phyloP scores from a whole-genome alignment of 441 rosid genomes.

The Metrosideros polymorpha region DNA sequence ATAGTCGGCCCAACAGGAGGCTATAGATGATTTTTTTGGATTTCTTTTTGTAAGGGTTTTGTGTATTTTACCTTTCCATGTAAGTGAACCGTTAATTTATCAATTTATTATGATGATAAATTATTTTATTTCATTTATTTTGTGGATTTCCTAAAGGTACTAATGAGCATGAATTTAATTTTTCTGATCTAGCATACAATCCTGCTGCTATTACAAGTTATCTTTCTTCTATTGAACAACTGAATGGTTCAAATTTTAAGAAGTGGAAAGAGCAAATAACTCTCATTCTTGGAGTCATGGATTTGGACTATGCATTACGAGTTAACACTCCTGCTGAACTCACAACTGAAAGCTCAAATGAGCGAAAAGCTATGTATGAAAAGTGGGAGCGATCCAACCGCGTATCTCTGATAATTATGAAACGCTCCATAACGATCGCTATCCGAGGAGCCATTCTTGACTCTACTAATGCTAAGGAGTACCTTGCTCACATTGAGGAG shows the following conservation, averaged over 20 bases:
- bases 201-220: background rate
- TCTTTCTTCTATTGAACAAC: background rate
- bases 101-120: background rate
- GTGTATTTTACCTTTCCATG: background rate
- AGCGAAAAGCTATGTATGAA: too few species aligned
- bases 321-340: too few species aligned
- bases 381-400: too few species aligned
- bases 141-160: background rate
- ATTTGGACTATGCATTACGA: background rate
- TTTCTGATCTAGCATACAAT: background rate
- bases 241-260: background rate
- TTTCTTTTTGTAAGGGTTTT: background rate
- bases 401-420: too few species aligned
- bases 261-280: background rate
- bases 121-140: background rate
- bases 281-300: background rate
- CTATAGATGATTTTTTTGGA: background rate
- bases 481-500: too few species aligned
- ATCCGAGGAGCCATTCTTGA: too few species aligned
- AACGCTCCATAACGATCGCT: too few species aligned
- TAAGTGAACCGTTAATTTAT: background rate
- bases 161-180: background rate
- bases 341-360: too few species aligned
- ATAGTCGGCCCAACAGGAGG: background rate
- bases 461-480: too few species aligned